Conservation (phyloP, 331 rosid species). For the Erythrophleum ivorense region DNA sequence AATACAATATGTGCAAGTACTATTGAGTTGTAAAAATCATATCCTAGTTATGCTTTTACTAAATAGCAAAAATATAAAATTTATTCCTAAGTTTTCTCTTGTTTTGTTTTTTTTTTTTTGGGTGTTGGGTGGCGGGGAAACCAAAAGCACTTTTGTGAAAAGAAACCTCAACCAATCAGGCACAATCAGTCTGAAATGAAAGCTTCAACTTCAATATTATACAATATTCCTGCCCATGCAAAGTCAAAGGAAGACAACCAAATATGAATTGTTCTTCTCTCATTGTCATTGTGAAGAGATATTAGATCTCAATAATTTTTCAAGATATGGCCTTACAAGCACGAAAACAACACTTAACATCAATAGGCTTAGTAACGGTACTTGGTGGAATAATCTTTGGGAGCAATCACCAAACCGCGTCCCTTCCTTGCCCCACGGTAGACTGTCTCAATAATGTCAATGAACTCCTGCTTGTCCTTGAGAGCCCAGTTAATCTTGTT, state of each 20-base stretch:
- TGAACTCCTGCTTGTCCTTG: constrained; percentile 97
- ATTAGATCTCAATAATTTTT: background rate
- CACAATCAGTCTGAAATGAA: background rate
- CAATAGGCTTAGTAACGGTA: constrained; percentile 71
- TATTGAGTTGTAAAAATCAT: background rate
- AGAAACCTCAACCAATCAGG: background rate
- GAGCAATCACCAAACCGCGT: constrained; percentile 93
- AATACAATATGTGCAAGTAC: no score
- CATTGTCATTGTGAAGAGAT: background rate
- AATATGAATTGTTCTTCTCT: background rate
- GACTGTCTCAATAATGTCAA: constrained; percentile 84
- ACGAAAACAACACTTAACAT: background rate
- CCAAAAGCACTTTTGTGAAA: background rate
- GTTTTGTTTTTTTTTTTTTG: no score
- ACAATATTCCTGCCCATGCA: background rate
- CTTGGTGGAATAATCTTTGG: constrained; percentile 96
- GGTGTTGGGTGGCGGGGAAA: no score
- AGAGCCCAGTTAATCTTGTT: constrained; percentile 98
- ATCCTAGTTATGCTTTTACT: background rate
- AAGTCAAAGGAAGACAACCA: background rate
- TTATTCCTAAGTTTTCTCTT: no score
- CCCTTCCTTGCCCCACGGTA: constrained; percentile 93
- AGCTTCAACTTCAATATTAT: constrained; percentile 9
- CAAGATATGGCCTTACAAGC: background rate
- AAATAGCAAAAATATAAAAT: no score